Conservation (phyloP, 129 eudicot genomes). For the Centrapalus pauciflorus region DNA sequence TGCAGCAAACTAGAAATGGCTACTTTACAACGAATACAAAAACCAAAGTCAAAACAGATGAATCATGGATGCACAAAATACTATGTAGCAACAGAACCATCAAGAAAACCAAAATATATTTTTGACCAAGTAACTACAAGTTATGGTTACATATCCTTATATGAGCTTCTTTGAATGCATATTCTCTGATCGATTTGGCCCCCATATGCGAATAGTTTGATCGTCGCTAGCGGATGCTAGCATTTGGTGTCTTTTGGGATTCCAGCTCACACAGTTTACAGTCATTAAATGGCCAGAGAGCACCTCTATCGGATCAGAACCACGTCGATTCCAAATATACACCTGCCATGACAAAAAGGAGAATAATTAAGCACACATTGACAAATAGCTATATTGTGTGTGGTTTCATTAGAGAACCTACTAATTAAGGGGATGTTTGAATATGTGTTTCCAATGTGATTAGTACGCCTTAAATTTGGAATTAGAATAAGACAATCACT, state of each 20-base stretch:
- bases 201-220: constrained; percentile 96
- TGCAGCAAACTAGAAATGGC: background rate
- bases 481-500: background rate
- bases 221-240: constrained; percentile 96
- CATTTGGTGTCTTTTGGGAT: constrained; percentile 65
- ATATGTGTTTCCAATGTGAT: too few relatives aligned
- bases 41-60: constrained; percentile 20
- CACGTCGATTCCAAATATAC: constrained; percentile 72
- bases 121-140: constrained; percentile 17
- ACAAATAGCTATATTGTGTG: background rate
- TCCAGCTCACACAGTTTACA: constrained; percentile 97
- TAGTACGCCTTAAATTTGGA: too few relatives aligned
- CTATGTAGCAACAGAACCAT: constrained; percentile 21
- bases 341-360: constrained; percentile 41
- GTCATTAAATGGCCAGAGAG: constrained; percentile 74
- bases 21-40: constrained; percentile 20
- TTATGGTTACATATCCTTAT: background rate
- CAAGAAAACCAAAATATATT: background rate
- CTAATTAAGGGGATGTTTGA: too few relatives aligned
- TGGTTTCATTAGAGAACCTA: background rate
- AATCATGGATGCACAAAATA: constrained; percentile 13
- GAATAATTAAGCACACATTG: background rate
- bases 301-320: constrained; percentile 58
- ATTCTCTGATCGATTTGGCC: constrained; percentile 44
- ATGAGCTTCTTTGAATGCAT: background rate